Evolutionary conservation across 2,329 filamentous ascomycete genomes (phyloP).

Genomic region (Sarocladium strictum): DNA sequence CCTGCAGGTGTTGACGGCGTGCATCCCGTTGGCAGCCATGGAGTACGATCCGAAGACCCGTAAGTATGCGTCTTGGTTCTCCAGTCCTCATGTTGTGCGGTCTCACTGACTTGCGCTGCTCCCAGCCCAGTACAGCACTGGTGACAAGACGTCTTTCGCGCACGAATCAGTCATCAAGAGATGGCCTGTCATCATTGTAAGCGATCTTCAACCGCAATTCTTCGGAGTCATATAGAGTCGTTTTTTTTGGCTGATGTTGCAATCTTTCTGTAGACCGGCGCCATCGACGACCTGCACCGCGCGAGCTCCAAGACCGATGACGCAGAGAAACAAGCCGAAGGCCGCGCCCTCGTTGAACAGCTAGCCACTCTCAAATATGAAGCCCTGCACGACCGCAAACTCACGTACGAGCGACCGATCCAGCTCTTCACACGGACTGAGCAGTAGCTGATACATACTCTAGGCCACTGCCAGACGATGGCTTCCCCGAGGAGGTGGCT

Average conservation of each 20-base stretch:
- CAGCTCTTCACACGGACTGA: neutral
- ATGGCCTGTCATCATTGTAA: constrained; percentile 89
- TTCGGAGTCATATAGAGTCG: too few species aligned
- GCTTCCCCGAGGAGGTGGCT: constrained; percentile 69
- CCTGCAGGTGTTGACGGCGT: neutral
- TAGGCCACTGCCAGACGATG: constrained; percentile 72
- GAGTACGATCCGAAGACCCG: constrained; percentile 69
- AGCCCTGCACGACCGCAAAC: constrained; percentile 76
- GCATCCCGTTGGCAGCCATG: constrained; percentile 39
- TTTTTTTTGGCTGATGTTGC: too few species aligned
- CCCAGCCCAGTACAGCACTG: constrained; percentile 69
- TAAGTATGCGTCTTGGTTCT: constrained; percentile 33
- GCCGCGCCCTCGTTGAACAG: constrained; percentile 76
- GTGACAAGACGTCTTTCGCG: constrained; percentile 81
- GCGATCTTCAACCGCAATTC: too few species aligned
- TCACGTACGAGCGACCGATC: constrained; percentile 54
- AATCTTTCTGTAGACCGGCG: constrained; percentile 78
- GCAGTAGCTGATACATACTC: constrained; percentile 9
- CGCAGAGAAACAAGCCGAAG: constrained; percentile 64
- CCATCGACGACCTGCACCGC: constrained; percentile 91
- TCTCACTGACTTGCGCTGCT: neutral
- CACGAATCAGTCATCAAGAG: constrained; percentile 77
- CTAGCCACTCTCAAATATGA: constrained; percentile 88
- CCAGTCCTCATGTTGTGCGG: neutral
- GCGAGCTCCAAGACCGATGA: constrained; percentile 55